Evolutionary conservation across 164 flowering plant species (phyloP).

Genomic region (Berberis vulgaris): DNA sequence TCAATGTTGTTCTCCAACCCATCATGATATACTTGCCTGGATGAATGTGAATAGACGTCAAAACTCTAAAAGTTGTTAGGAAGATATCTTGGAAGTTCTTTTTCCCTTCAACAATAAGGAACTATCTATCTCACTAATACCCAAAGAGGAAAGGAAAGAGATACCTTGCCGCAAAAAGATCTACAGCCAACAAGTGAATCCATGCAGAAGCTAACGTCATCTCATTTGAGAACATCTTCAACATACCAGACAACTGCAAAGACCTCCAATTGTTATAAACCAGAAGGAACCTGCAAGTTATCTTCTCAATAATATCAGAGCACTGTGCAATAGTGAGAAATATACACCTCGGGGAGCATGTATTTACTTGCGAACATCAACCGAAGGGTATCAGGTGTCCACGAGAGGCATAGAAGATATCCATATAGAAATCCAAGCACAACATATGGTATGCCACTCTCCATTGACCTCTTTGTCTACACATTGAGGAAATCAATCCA

Average conservation of each 20-base stretch:
- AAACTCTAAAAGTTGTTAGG: background rate
- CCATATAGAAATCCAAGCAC: constrained; percentile 71
- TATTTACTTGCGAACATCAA: constrained; percentile 80
- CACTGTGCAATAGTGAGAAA: too few species aligned
- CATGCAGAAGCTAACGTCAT: constrained; percentile 95
- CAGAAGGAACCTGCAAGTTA: too few species aligned
- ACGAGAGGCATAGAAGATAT: constrained; percentile 74
- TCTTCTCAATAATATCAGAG: too few species aligned
- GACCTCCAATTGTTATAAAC: too few species aligned
- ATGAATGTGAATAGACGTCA: constrained; percentile 1
- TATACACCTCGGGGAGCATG: constrained; percentile 80
- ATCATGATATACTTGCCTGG: constrained; percentile 79
- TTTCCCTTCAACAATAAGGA: background rate
- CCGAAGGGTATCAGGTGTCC: constrained; percentile 83
- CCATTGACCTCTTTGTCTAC: constrained; percentile 80
- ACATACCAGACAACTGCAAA: constrained; percentile 70
- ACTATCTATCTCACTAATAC: background rate
- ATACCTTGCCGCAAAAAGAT: constrained; percentile 96
- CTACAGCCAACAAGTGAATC: constrained; percentile 79
- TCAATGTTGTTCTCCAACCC: constrained; percentile 64
- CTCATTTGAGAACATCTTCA: constrained; percentile 81
- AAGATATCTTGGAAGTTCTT: background rate
- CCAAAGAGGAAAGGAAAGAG: constrained; percentile 15
- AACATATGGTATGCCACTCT: constrained; percentile 65
- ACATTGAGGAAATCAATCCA: constrained; percentile 1